Conservation (phyloP, 805 yeast species). For the Naumovozyma castellii region DNA sequence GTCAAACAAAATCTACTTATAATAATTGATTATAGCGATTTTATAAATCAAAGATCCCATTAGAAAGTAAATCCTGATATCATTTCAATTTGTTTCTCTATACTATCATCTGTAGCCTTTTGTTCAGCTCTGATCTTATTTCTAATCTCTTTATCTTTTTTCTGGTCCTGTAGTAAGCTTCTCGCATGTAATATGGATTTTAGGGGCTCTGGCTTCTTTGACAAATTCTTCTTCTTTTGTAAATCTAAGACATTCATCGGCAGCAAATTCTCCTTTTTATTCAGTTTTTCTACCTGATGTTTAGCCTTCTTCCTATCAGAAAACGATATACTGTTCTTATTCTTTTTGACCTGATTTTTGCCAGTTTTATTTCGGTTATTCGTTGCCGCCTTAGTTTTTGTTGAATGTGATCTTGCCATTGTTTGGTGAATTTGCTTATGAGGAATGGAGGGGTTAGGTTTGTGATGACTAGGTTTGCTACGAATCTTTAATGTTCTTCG, state of each 20-base stretch:
- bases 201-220: background rate
- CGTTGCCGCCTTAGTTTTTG: conserved; percentile 5
- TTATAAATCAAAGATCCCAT: too few relatives aligned
- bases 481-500: too few relatives aligned
- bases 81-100: conserved; percentile 27
- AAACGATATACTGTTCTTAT: conserved; percentile 11
- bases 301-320: conserved; percentile 22
- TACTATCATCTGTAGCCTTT: conserved; percentile 22
- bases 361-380: conserved; percentile 1
- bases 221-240: background rate
- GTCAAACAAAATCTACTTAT: background rate
- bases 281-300: conserved; percentile 16
- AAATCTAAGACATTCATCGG: conserved; percentile 7
- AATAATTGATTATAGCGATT: too few relatives aligned
- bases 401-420: conserved; percentile 3
- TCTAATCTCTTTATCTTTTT: conserved; percentile 19
- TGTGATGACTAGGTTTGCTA: too few relatives aligned
- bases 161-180: conserved; percentile 19
- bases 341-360: background rate
- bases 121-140: conserved; percentile 14
- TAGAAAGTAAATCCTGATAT: conserved; percentile 27
- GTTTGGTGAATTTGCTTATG: background rate
- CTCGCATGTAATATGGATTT: conserved; percentile 13
- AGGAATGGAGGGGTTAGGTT: too few relatives aligned
- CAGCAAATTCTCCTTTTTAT: conserved; percentile 11